A percentile compares a stretch with the other conserved stretches of the same genome.
These are phyloP conservation scores for Filobasidium floriforme DNA, from an alignment of 768 basidiomycete species.

Conservation along the genomic window DNA sequence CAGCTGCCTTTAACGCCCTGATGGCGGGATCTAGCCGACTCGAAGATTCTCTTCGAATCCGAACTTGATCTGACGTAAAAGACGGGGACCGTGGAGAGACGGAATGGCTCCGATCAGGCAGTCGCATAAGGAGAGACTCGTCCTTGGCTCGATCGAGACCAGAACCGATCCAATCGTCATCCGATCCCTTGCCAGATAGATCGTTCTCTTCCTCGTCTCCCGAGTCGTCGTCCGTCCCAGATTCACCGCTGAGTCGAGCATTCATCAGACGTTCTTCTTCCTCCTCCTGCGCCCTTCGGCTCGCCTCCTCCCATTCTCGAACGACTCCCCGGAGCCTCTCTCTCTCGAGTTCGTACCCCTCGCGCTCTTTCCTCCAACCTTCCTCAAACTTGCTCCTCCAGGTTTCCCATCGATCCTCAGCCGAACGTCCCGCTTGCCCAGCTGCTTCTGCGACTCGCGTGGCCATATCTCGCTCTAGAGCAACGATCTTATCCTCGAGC, in stretches of 20 bases:
- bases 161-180: neutral
- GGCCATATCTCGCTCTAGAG: conserved; percentile 37
- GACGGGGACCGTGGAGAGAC: conserved; percentile 7
- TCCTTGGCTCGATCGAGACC: neutral
- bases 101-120: conserved; percentile 5
- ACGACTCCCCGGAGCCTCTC: conserved; percentile 64
- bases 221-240: conserved; percentile 29
- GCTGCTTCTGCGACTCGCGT: conserved; percentile 37
- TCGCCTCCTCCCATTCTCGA: conserved; percentile 68
- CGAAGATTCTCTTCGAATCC: conserved; percentile 28
- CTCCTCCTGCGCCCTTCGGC: conserved; percentile 43
- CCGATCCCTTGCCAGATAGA: neutral
- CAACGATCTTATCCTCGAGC: conserved; percentile 37
- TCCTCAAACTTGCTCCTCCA: conserved; percentile 76
- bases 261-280: conserved; percentile 44
- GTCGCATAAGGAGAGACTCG: neutral
- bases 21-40: conserved; percentile 32
- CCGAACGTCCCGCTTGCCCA: conserved; percentile 29
- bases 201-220: conserved; percentile 26
- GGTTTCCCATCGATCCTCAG: conserved; percentile 49
- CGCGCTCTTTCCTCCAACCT: conserved; percentile 66
- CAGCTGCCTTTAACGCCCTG: conserved; percentile 33
- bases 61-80: conserved; percentile 18
- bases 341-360: conserved; percentile 75
- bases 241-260: conserved; percentile 33